phyloP scores from a whole-genome alignment of 768 basidiomycete genomes.

The Psilocybe cyanescens region DNA sequence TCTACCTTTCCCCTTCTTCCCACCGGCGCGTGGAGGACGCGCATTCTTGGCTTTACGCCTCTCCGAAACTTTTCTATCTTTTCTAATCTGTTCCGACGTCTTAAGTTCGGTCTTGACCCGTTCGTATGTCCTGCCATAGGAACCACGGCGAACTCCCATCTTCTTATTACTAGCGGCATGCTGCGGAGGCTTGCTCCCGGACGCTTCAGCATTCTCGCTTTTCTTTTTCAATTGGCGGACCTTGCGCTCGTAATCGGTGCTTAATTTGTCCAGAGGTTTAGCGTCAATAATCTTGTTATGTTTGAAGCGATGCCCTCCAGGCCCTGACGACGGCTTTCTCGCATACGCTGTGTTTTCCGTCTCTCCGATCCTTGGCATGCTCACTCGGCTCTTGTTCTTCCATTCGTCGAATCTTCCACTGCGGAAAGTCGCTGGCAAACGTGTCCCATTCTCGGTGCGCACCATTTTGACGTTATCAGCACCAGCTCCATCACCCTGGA shows the following conservation, averaged over 20 bases:
- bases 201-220: constrained; percentile 35
- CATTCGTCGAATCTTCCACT: constrained; percentile 96
- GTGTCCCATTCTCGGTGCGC: constrained; percentile 88
- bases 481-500: constrained; percentile 83
- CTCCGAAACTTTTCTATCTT: constrained; percentile 66
- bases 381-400: constrained; percentile 78
- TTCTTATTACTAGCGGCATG: constrained; percentile 28
- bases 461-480: constrained; percentile 95
- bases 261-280: constrained; percentile 79
- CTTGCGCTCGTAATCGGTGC: constrained; percentile 77
- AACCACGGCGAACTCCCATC: constrained; percentile 53
- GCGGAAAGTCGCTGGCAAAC: constrained; percentile 89
- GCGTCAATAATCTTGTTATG: constrained; percentile 67
- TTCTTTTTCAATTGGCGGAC: constrained; percentile 63
- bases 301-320: constrained; percentile 66
- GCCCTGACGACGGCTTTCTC: constrained; percentile 37
- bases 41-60: constrained; percentile 80
- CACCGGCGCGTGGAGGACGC: constrained; percentile 49
- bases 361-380: constrained; percentile 84
- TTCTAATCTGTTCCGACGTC: constrained; percentile 86
- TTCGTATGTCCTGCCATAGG: constrained; percentile 52
- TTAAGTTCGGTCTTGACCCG: constrained; percentile 85
- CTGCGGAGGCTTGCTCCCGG: constrained; percentile 7
- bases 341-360: constrained; percentile 52
- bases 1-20: constrained; percentile 48